Evolutionary conservation across 805 yeast species (phyloP), one percentile per base, ranked within the genome.

Genomic region (Isabelozyma pseudorhagii): DNA sequence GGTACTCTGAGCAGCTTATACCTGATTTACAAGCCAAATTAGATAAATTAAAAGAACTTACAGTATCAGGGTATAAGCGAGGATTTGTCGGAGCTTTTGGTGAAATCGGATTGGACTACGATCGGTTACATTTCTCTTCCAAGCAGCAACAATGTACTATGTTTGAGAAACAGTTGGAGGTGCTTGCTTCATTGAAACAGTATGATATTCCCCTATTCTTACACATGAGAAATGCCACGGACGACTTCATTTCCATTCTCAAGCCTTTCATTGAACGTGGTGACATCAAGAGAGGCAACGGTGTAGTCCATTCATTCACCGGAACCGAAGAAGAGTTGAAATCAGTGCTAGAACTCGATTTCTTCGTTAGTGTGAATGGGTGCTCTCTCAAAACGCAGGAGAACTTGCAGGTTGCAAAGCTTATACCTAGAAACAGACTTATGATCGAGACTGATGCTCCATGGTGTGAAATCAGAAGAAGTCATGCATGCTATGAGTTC

Each of bases 361-460:
- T 89, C 42, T 87, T 74, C 55, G 80, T 94, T 46, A 91, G 98
- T 40, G 74, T 94, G 51, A 94, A 94, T 65, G 99, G 99, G 4
- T 94, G 98, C 61, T 91, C 98, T 1, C 77, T 94, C 55, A 87
- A 86, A 60, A 82, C 89, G 0, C 81, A 81, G 49, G 91, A 87
- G 54, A 90, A 88, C 60, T 68, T 91, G 11, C 75, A 77, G 27
- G 90, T 85, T 21, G 89, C 85, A 0, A 68, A 71, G 40, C 59
- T 64, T 21, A 79, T 94, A n/a, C 98, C 98, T 0, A 59, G 83
- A 8, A 81, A 83, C 4, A 79, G 76, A 58, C 65, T 94, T 41
- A 68, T 93, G 77, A 79, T 94, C 8, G 99, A 94, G 63, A 93
- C 97, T 0, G 99, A 94, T 68, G 91, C 97, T 3, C 99, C 99